Percentiles rank a stretch among this genome's conserved stretches.
These are phyloP conservation scores for Madurella fahalii DNA, from an alignment of 2,329 filamentous ascomycete species.

Conservation along the genomic window DNA sequence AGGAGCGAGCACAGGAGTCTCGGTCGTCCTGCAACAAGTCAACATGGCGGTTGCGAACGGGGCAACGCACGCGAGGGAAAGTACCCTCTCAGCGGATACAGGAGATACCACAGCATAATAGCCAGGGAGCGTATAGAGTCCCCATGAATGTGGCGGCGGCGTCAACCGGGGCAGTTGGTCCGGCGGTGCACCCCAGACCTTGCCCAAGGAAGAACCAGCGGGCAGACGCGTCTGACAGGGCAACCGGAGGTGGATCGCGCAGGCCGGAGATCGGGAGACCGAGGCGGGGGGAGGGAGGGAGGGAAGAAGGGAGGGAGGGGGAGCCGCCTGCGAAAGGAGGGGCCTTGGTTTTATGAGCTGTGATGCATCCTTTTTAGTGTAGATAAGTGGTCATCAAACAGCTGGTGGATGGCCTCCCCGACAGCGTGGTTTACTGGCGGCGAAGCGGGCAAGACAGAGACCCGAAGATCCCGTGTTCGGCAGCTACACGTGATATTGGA, in stretches of 20 bases:
- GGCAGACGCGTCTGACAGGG: not conserved
- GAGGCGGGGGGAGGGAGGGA: not conserved
- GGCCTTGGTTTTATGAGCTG: conserved; percentile 2
- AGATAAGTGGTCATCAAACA: not conserved
- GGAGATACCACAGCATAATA: conserved; percentile 69
- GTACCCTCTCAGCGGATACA: conserved; percentile 74
- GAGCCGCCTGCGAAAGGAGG: conserved; percentile 2
- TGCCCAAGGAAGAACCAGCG: not conserved
- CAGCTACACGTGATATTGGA: no score
- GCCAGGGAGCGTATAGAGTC: conserved; percentile 21
- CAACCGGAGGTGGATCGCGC: not conserved
- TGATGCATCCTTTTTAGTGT: not conserved
- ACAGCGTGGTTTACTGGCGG: no score
- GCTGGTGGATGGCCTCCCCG: no score
- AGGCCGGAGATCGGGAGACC: not conserved
- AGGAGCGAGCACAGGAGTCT: conserved; percentile 62
- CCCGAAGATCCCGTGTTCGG: no score
- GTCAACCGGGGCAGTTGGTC: not conserved
- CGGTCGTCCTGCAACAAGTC: conserved; percentile 57
- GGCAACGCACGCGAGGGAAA: conserved; percentile 32
- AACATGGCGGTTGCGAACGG: conserved; percentile 15
- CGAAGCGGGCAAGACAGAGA: no score
- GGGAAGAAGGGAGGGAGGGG: not conserved
- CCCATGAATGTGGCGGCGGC: not conserved
- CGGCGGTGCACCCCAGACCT: not conserved